phyloP scores from a whole-genome alignment of 768 basidiomycete species.

The Trametes maxima region DNA sequence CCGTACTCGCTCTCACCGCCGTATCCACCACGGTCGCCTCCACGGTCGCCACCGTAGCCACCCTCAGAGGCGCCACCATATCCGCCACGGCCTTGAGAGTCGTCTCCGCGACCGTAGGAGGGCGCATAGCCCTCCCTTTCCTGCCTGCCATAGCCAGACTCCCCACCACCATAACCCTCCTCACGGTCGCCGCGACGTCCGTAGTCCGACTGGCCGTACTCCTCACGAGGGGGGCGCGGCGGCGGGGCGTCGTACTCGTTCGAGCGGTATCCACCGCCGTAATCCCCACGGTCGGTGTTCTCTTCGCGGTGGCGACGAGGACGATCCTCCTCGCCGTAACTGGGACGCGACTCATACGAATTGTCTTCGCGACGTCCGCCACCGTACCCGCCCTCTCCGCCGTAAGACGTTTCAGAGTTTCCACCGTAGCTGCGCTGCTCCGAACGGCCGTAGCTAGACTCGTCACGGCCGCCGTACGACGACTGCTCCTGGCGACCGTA shows the following conservation, averaged over 20 bases:
- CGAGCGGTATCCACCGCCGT: slow-evolving; percentile 21
- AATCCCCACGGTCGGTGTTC: slow-evolving; percentile 21
- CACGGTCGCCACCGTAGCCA: slow-evolving; percentile 9
- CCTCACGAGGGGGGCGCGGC: slow-evolving; percentile 13
- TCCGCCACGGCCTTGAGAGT: slow-evolving; percentile 2
- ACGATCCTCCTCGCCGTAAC: slow-evolving; percentile 16
- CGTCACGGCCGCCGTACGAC: slow-evolving; percentile 36
- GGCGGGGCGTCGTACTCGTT: slow-evolving; percentile 6
- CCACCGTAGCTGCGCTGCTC: slow-evolving; percentile 5
- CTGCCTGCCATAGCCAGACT: slow-evolving; percentile 3
- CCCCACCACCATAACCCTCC: slow-evolving; percentile 5
- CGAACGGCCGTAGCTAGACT: slow-evolving; percentile 8
- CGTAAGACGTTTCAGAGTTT: slow-evolving; percentile 42
- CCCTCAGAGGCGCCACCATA: slow-evolving; percentile 6
- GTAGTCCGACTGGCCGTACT: slow-evolving; percentile 5
- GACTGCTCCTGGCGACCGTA: slow-evolving; percentile 36
- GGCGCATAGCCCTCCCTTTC: slow-evolving; percentile 5
- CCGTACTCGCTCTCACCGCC: slow-evolving; percentile 20
- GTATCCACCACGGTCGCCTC: slow-evolving; percentile 1
- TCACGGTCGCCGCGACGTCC: slow-evolving; percentile 5
- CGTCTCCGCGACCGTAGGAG: slow-evolving; percentile 1
- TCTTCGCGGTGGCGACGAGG: slow-evolving; percentile 11
- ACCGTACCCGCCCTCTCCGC: slow-evolving; percentile 36
- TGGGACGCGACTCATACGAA: slow-evolving; percentile 7
- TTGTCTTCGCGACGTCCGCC: slow-evolving; percentile 9